Evolutionary conservation across 1,139 yeast species (phyloP), one percentile per base, ranked within the genome.

Genomic region (Yamadazyma atmosphaerica): DNA sequence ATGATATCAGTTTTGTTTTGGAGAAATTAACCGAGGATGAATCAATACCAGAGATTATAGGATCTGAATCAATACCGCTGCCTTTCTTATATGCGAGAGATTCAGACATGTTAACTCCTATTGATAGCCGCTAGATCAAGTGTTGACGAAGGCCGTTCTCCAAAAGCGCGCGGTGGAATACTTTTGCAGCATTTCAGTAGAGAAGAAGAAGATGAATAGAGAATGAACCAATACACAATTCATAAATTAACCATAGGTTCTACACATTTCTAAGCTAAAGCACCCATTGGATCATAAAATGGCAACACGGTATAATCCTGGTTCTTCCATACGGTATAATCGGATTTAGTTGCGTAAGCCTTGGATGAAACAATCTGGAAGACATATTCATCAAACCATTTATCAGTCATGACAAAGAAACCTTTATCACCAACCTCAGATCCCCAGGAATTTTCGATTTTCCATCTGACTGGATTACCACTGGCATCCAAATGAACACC

Each of bases 401-500:
- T 81, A 55, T 86, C 94, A 16, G 92, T 79, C 95, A 87, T 85
- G 43, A 83, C 72, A 55, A 75, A 86, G 59, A 76, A 81, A 11
- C 95, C 95, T 52, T 83, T 83, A 37, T 73, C 74, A 44, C 95
- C 95, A 6, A 74, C 70, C 32, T 75, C 85, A 39, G 77, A 74
- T 45, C 95, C 95, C 95, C 95, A 86, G 3, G 94, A 84, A 65
- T 86, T 86, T 58, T 86, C 90, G 38, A 87, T 88, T 58, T 83
- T 79, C 81, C 90, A 86, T 56, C 95, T 76, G 10, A 79, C 64
- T 8, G 95, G 92, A 39, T 68, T 62, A 12, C 51, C 51, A 16
- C 56, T 55, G 13, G 61, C 47, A 42, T 70, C 66, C 36, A 71
- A 53, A 59, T 86, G 90, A 34, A 84, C 92, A 12, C 81, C 86